Conservation (phyloP, 2,329 filamentous ascomycete species). For the Fusarium pseudonygamai region DNA sequence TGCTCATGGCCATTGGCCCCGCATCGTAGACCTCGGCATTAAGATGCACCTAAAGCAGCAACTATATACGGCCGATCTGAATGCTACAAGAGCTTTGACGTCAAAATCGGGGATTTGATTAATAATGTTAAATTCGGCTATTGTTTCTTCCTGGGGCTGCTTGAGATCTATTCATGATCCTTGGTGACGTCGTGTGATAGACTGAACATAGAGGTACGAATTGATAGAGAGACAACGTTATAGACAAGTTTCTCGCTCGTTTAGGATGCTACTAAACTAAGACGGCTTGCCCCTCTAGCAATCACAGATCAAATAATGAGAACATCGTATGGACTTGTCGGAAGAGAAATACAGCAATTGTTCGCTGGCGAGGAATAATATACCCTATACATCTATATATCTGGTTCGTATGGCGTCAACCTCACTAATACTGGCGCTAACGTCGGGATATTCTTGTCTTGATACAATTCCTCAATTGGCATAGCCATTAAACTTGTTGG, state of each 20-base stretch:
- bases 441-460: rapidly evolving
- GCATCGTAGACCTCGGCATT: conserved; percentile 22
- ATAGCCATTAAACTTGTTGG: neutral
- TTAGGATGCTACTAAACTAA: neutral
- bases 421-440: neutral
- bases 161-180: neutral
- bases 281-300: too few relatives aligned
- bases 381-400: neutral
- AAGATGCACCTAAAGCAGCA: neutral
- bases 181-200: too few relatives aligned
- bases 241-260: neutral
- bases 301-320: neutral
- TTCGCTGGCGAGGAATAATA: neutral
- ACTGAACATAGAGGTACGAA: neutral
- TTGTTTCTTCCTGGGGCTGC: neutral
- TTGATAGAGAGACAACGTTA: neutral
- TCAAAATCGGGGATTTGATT: neutral
- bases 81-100: neutral
- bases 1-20: conserved; percentile 8
- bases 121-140: neutral
- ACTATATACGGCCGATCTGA: neutral
- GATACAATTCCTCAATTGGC: neutral
- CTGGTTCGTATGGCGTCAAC: neutral
- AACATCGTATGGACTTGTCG: rapidly evolving
- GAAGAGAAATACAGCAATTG: neutral